Base-by-base conservation (phyloP, 352 stramenopile species). In the Pythium dissimile region DNA sequence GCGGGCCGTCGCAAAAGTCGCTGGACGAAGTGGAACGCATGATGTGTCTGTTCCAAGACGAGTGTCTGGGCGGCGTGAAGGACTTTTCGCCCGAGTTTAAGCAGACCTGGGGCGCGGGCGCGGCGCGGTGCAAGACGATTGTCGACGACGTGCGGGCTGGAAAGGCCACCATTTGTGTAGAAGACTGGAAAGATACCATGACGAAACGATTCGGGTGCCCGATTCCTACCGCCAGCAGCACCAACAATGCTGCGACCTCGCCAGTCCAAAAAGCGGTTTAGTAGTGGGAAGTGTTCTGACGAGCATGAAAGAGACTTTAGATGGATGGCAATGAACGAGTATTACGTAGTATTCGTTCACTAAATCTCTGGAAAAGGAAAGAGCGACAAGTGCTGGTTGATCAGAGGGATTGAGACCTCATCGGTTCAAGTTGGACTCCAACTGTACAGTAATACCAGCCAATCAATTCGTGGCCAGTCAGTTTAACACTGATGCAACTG, bases 21-120 rank as follows among this genome's bases (percentile, higher is more conserved):
- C 38, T 59, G 6, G 55, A 56, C 8, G 28, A 59, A 23, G 23
- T 56, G 0, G 58, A 66, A 35, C 44, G 46, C 39, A 72, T 72
- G 64, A 49, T 60, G 31, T 72, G 64, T 34, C 31, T 60, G 20
- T 67, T 57, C 34, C 53, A 63, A 3, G 59, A 72, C 35, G 64
- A 68, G 27, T 72, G 64, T 45, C 52, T 68, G 8, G 64, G 64
- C 23, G 64, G 59, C 16, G 50, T 68, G 20, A 57, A 48, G 13
- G 59, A 65, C 49, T 72, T 66, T 42, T 54, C 64, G 20, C 43
- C 41, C 15, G 43, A 54, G 34, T 72, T 72, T 42, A 72, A 72
- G 42, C 52, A 37, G 27, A 67, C 47, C 21, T 72, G 66, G 44
- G 38, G 38, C 7, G 23, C 42, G 5, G 49, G 54, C 38, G 52